Percentiles rank a stretch among this genome's conserved stretches.
phyloP scores from a whole-genome alignment of 1,284 basidiomycete genomes.

The Peniophora sp. region DNA sequence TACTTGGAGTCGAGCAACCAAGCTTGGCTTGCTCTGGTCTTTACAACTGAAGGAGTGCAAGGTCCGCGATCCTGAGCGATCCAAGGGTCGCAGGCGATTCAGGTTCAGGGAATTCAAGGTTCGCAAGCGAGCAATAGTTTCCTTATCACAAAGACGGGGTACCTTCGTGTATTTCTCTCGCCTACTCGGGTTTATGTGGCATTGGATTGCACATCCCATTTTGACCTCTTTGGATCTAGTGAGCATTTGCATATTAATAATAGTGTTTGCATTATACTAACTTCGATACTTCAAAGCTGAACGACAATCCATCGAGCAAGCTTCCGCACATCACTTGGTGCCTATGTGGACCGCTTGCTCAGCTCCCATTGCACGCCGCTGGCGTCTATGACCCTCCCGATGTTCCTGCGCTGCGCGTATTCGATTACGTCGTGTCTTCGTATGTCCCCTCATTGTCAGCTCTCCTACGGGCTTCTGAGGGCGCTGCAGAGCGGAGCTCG shows the following conservation, averaged over 20 bases:
- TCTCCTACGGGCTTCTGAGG: not conserved
- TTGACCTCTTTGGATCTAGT: not conserved
- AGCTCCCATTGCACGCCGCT: conserved; percentile 18
- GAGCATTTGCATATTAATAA: not conserved
- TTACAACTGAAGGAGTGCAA: too few relatives aligned
- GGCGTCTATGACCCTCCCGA: conserved; percentile 7
- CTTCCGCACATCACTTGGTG: conserved; percentile 14
- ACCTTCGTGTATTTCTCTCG: not conserved
- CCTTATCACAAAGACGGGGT: too few relatives aligned
- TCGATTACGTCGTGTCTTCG: conserved; percentile 15
- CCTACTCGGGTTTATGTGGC: not conserved
- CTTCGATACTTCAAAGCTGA: not conserved
- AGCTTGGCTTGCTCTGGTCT: too few relatives aligned
- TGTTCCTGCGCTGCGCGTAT: not conserved
- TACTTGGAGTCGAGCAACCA: too few relatives aligned
- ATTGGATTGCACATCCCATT: not conserved
- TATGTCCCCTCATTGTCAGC: conserved; percentile 14
- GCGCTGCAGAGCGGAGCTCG: not conserved
- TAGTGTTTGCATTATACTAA: not conserved
- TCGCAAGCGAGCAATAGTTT: too few relatives aligned
- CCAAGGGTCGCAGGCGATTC: too few relatives aligned
- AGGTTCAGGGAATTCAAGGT: too few relatives aligned
- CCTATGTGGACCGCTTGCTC: conserved; percentile 14
- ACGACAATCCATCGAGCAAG: not conserved
- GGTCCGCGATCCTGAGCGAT: too few relatives aligned